Base-by-base conservation (phyloP, 78 protist genomes). In the Goniomonas avonlea region DNA sequence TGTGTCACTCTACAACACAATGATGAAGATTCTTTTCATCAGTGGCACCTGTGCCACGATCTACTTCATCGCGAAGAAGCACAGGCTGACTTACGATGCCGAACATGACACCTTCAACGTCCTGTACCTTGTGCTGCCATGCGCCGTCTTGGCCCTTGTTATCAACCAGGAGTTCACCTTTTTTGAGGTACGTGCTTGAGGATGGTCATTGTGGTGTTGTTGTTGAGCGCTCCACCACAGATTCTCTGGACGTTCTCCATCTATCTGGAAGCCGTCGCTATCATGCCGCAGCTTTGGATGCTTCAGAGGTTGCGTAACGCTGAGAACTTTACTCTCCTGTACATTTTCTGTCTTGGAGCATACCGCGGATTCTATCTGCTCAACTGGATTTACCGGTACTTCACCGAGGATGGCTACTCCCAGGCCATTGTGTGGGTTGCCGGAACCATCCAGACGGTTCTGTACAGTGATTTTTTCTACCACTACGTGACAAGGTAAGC, bases 401-500 rank as follows among this genome's bases (percentile, higher is more conserved):
- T 66, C 41, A 38, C 63, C 25, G 95, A 90, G 41, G 73, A 45
- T 15, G 45, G n/a, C 48, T 88, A 82, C 76, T 31, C 37, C 43
- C 74, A 89, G 61, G 39, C 71, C 25, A 7, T 63, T 39, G 71
- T 63, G 71, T 63, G 71, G 71, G 31, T 27, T 39, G 15, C 71
- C 17, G 38, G 71, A 7, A 43, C 37, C 47, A 18, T 94, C 21
- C 96, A 95, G 75, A 91, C 97, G 8, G 70, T 43, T 0, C 82
- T 95, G 23, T 95, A 92, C 56, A 59, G 82, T 37, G 98, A 95
- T 86, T 95, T 95, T 70, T 95, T 95, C 89, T 93, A 95, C 82
- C 83, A 88, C 81, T 95, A 93, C 86, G 32, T 9, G 37, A 13
- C n/a, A n/a, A n/a, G n/a, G n/a, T n/a, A n/a, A n/a, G n/a, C n/a